These are phyloP conservation scores for Ceriops tagal DNA, from an alignment of 345 rosid genomes.

Conservation along the genomic window DNA sequence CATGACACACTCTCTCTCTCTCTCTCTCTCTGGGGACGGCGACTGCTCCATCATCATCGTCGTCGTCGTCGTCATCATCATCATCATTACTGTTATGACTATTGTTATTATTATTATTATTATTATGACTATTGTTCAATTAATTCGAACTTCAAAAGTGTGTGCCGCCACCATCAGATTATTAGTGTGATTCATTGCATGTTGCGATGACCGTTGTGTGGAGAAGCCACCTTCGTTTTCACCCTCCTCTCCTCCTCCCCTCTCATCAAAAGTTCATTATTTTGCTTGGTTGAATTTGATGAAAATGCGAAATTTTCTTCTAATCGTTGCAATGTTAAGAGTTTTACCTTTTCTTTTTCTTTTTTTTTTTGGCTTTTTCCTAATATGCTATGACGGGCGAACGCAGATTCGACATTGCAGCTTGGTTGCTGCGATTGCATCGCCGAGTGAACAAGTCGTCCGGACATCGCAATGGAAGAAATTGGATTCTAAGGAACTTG, in stretches of 20 bases:
- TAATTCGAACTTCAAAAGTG: no score
- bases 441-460: neutral
- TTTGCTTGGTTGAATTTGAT: neutral
- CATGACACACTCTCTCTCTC: no score
- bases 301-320: neutral
- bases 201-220: neutral
- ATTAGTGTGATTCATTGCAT: no score
- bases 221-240: neutral
- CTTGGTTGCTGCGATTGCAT: conserved; percentile 5
- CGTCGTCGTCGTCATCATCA: no score
- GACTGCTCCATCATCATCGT: no score
- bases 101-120: no score
- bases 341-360: neutral
- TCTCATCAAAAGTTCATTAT: neutral
- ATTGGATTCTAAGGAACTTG: conserved; percentile 45
- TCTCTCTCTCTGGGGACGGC: no score
- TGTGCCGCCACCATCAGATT: no score
- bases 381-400: neutral
- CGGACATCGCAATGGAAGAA: conserved; percentile 44
- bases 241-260: neutral
- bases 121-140: no score
- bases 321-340: neutral
- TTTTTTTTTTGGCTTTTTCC: neutral
- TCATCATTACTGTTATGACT: no score
- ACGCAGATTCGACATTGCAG: neutral